These are phyloP conservation scores for Spergularia marina DNA, from an alignment of 148 eudicot species.

Conservation along the genomic window DNA sequence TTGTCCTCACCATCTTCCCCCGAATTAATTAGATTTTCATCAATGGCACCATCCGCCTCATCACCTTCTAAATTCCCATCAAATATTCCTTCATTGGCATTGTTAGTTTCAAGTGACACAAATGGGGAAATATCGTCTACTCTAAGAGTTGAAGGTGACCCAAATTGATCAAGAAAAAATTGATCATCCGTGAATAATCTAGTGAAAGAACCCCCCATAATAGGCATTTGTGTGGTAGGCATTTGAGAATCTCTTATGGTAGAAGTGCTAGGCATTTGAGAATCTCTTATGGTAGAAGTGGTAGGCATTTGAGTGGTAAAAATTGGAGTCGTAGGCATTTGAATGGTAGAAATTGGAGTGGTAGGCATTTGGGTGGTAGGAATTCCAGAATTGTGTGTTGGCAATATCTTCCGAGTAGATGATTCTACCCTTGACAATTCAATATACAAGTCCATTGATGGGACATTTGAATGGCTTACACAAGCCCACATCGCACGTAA, in stretches of 20 bases:
- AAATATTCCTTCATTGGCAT: neutral
- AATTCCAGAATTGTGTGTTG: neutral
- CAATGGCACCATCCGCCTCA: neutral
- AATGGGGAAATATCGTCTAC: neutral
- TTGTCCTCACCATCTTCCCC: neutral
- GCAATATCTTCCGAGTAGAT: neutral
- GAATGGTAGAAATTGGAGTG: no score
- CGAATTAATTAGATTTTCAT: neutral
- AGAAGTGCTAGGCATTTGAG: no score
- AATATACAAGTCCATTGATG: neutral
- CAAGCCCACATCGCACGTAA: neutral
- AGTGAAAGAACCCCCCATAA: no score
- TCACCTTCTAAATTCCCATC: neutral
- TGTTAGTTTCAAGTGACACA: neutral
- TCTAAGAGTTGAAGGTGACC: neutral
- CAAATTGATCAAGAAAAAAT: no score
- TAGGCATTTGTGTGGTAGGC: no score
- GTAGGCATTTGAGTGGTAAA: neutral
- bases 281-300: neutral
- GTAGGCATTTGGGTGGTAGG: no score
- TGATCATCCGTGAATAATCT: no score
- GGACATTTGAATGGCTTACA: neutral
- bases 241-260: no score
- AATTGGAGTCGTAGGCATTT: no score
- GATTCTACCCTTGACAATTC: neutral